Evolutionary conservation across 768 basidiomycete genomes (phyloP), one percentile per base, ranked within the genome.

Genomic region (Termitomyces eurrhizus): DNA sequence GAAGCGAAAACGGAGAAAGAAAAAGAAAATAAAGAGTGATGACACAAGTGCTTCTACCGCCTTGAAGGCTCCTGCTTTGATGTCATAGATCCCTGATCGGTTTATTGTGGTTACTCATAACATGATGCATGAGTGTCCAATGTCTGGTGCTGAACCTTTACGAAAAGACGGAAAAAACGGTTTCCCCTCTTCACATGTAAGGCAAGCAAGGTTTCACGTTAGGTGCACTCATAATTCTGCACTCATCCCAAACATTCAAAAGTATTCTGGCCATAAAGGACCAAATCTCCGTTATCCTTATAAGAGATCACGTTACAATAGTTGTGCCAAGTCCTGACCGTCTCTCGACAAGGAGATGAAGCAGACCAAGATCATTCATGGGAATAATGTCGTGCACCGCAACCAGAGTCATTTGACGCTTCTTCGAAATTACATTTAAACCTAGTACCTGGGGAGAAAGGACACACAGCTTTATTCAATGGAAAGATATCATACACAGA

Each of bases 1-100:
- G 74, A 87, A 81, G 69, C 75, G 80, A 62, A 78, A 75, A 59
- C 84, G 80, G 67, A 84, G 79, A 66, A 85, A 80, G 72, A 58
- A 41, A 21, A 58, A 37, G 24, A 84, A 81, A 66, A 29, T 29
- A 29, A 73, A 73, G 56, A 74, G 71, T 57, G 56, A 60, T 35
- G 55, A 45, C 7, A 18, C 56, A 45, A 60, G 63, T 46, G 49
- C 44, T 36, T 54, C 21, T n/a, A 37, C 37, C 32, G 18, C 29
- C 29, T 32, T 26, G 3, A 29, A 42, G n/a, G 7, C 16, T 29
- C 39, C 53, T 39, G 29, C 29, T 33, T 18, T n/a, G 29, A n/a
- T 44, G n/a, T 44, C 42, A 29, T 55, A 55, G 41, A 50, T 3
- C 21, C 16, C 18, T 54, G 36, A 11, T 26, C 11, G 53, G 6